Percentiles rank a stretch among this genome's conserved stretches.
phyloP scores from a whole-genome alignment of 176 grass and related monocot genomes.

The Bothriochloa decipiens region DNA sequence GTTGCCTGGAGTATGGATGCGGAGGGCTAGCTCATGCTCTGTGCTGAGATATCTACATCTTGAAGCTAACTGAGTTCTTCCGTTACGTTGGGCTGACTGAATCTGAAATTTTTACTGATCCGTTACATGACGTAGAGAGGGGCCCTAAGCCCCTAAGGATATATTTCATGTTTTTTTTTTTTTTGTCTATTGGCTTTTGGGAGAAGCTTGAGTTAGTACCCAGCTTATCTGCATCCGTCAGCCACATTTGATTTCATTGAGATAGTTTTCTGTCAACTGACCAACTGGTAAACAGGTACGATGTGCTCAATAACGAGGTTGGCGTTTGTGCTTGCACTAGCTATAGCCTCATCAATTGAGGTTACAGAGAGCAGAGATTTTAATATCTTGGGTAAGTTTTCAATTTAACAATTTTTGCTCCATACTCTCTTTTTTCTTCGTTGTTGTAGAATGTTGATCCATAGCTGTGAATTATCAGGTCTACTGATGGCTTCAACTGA shows the following conservation, averaged over 20 bases:
- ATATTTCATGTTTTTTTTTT: not conserved
- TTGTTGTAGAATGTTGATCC: not conserved
- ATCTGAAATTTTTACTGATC: slow-evolving; percentile 11
- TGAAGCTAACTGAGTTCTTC: not conserved
- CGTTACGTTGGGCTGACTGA: not conserved
- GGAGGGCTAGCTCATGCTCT: not conserved
- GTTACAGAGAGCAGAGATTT: slow-evolving; percentile 29
- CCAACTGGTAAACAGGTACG: slow-evolving; percentile 33
- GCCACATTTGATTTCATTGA: not conserved
- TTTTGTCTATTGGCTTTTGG: not conserved
- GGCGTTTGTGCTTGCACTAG: slow-evolving; percentile 24
- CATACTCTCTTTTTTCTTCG: not conserved
- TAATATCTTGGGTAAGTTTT: slow-evolving; percentile 46
- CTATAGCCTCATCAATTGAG: slow-evolving; percentile 6
- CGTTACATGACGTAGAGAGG: not conserved
- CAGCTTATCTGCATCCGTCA: slow-evolving; percentile 1
- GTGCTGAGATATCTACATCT: not conserved
- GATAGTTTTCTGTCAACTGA: slow-evolving; percentile 13
- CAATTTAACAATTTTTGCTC: not conserved
- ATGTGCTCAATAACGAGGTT: slow-evolving; percentile 12
- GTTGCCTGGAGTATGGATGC: not conserved
- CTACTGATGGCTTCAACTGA: not conserved
- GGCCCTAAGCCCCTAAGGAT: not conserved
- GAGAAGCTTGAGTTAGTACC: not conserved
- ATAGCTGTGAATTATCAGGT: not conserved